Evolutionary conservation across 1,139 yeast species (phyloP).

Genomic region (Blastobotrys capitulatus): DNA sequence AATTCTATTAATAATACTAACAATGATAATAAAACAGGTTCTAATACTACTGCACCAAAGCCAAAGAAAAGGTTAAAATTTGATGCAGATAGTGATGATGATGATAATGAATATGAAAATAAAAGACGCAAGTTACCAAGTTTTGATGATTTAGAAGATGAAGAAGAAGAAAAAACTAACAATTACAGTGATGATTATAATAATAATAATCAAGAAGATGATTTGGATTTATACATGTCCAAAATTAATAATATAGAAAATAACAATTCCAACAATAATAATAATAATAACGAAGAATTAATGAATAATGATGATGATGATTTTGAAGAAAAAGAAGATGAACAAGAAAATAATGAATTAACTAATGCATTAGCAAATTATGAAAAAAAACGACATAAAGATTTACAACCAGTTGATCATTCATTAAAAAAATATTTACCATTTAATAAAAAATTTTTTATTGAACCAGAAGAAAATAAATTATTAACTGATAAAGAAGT

Average conservation of each 20-base stretch:
- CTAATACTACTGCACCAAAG: too few relatives aligned
- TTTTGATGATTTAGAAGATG: background rate
- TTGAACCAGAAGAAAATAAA: conserved; percentile 53
- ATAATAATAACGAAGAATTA: conserved; percentile 12
- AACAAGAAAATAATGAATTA: conserved; percentile 30
- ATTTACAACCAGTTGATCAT: conserved; percentile 43
- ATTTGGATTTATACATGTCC: conserved; percentile 38
- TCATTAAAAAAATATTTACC: conserved; percentile 44
- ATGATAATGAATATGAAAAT: conserved; percentile 7
- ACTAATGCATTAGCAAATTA: conserved; percentile 30
- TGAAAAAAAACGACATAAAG: conserved; percentile 40
- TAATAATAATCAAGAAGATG: conserved; percentile 24
- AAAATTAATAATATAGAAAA: conserved; percentile 18
- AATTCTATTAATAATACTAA: too few relatives aligned
- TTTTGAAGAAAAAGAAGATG: conserved; percentile 24
- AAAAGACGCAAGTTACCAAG: conserved; percentile 4
- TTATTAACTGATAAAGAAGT: conserved; percentile 48
- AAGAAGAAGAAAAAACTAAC: background rate
- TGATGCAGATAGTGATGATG: conserved; percentile 9
- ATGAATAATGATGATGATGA: conserved; percentile 27
- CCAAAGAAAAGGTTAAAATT: background rate
- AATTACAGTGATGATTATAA: background rate
- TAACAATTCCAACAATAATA: conserved; percentile 11
- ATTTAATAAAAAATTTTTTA: conserved; percentile 60
- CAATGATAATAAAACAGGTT: too few relatives aligned